These are phyloP conservation scores for Petunia axillaris DNA, from an alignment of 257 asterid species.

Conservation along the genomic window DNA sequence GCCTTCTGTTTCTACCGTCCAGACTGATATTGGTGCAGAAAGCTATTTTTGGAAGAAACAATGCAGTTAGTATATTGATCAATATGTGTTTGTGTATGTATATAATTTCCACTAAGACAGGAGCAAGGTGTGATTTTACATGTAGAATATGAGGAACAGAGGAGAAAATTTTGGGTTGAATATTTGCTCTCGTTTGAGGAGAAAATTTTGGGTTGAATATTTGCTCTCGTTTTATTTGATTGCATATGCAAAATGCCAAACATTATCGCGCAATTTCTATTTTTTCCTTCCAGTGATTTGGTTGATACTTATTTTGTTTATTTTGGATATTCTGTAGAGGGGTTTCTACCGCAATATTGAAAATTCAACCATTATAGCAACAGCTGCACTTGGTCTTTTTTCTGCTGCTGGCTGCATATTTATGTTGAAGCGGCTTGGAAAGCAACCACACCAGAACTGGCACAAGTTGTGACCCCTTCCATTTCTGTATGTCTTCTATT, in stretches of 20 bases:
- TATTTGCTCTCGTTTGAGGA: background rate
- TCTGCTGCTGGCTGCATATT: conserved; percentile 81
- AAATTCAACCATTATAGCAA: conserved; percentile 58
- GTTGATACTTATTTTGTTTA: background rate
- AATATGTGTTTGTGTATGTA: background rate
- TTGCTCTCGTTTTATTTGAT: no score
- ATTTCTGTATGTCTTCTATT: background rate
- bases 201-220: no score
- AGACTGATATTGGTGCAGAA: background rate
- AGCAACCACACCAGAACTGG: conserved; percentile 66
- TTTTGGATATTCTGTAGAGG: conserved; percentile 51
- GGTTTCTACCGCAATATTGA: conserved; percentile 47
- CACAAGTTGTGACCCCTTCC: conserved; percentile 47
- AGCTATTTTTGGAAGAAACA: background rate
- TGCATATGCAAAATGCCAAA: background rate
- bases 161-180: background rate
- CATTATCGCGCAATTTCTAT: background rate
- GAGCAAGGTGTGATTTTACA: background rate
- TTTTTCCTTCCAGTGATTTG: background rate
- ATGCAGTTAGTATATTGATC: background rate
- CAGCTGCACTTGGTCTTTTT: conserved; percentile 62
- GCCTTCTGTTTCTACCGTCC: background rate
- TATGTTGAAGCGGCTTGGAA: conserved; percentile 64
- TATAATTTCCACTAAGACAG: background rate
- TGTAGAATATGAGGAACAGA: background rate